These are phyloP conservation scores for Wickerhamomyces bovis DNA, from an alignment of 805 yeast species.

Conservation along the genomic window DNA sequence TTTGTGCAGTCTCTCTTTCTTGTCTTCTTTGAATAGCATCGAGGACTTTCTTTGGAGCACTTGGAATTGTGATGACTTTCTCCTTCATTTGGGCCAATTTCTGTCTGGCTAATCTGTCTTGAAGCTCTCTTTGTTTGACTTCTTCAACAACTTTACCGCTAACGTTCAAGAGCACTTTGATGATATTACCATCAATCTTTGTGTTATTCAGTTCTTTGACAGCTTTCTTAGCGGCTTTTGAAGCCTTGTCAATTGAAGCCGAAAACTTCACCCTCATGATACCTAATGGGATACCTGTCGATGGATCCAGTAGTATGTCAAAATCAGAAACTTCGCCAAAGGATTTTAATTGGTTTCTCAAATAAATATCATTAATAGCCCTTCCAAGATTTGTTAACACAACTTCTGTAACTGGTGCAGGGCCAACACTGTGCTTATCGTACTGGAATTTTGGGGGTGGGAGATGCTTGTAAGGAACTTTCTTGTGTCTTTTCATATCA, in stretches of 20 bases:
- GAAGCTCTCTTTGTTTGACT: constrained; percentile 8
- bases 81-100: constrained; percentile 24
- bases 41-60: constrained; percentile 24
- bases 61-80: constrained; percentile 10
- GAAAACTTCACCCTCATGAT: constrained; percentile 58
- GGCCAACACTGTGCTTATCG: constrained; percentile 71
- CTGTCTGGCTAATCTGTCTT: constrained; percentile 2
- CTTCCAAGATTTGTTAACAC: constrained; percentile 63
- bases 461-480: constrained; percentile 36
- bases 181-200: constrained; percentile 45
- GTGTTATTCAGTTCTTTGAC: constrained; percentile 34
- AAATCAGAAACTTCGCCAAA: constrained; percentile 61
- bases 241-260: constrained; percentile 43
- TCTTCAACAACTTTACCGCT: constrained; percentile 33
- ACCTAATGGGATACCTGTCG: constrained; percentile 75
- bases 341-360: constrained; percentile 48
- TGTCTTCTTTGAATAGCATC: constrained; percentile 11
- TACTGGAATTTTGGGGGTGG: constrained; percentile 33
- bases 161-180: constrained; percentile 47
- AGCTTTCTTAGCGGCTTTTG: constrained; percentile 40
- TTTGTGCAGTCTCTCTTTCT: not conserved
- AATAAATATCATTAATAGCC: constrained; percentile 38
- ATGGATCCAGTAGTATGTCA: constrained; percentile 59
- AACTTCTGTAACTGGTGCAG: constrained; percentile 64
- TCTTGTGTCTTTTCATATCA: constrained; percentile 34